These are phyloP conservation scores for Ophiostoma himal-ulmi DNA, from an alignment of 2,329 filamentous ascomycete genomes.

Conservation along the genomic window DNA sequence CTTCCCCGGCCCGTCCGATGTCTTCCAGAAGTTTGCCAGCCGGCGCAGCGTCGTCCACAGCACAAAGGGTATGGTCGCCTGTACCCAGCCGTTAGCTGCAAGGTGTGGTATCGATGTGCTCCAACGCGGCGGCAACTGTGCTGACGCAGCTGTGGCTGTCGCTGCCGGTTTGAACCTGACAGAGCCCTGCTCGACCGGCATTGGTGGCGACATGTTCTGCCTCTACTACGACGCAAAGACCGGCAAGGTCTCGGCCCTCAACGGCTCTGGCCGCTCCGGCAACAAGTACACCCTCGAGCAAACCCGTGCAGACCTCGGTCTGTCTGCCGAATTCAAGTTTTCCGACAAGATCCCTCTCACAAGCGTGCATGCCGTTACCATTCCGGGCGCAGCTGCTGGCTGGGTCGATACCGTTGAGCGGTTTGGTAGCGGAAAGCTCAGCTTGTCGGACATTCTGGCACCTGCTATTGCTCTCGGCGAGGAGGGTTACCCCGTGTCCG, in stretches of 20 bases:
- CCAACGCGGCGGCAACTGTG: constrained; percentile 86
- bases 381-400: constrained; percentile 84
- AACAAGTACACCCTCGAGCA: constrained; percentile 61
- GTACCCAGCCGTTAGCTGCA: constrained; percentile 81
- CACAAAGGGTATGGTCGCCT: constrained; percentile 84
- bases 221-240: constrained; percentile 82
- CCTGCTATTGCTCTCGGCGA: constrained; percentile 84
- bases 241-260: constrained; percentile 76
- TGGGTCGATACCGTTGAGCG: constrained; percentile 86
- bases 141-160: constrained; percentile 92
- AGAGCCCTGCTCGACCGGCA: constrained; percentile 87
- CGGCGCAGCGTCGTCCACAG: constrained; percentile 89
- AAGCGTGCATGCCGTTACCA: constrained; percentile 75
- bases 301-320: constrained; percentile 62
- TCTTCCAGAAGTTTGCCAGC: constrained; percentile 58
- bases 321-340: constrained; percentile 46
- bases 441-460: constrained; percentile 66
- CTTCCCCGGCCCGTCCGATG: constrained; percentile 41
- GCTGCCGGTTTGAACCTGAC: constrained; percentile 90
- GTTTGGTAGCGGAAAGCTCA: constrained; percentile 83
- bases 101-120: constrained; percentile 81
- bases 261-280: constrained; percentile 84
- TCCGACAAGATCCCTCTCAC: constrained; percentile 49
- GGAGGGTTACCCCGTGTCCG: constrained; percentile 82
- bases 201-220: constrained; percentile 96